Evolutionary conservation across 805 yeast genomes (phyloP), one percentile per base, ranked within the genome.

Genomic region (Kazachstania viticola): DNA sequence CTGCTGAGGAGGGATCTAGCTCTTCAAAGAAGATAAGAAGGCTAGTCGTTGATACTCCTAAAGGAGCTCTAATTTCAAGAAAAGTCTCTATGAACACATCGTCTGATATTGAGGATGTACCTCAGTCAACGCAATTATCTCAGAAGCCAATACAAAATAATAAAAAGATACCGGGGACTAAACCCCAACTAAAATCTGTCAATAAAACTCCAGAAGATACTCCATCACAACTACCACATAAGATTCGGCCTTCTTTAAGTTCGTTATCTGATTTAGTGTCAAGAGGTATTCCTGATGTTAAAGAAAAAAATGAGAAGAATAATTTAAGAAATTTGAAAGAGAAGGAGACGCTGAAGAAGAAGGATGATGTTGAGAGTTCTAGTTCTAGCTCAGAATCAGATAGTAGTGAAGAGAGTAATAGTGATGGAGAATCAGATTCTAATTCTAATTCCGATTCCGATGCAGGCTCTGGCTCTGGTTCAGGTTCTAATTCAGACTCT

Each of bases 271-370:
- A 76, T 37, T 56, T 78, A 36, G 75, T 67, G 4, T 62, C 67
- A n/a, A 61, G 76, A 32, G 84, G 82, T 4, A 65, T 77, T 9
- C 85, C 85, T 2, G 80, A 71, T 14, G 82, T 77, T 0, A 67
- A 64, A 34, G 81, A 75, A 28, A 59, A 60, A 14, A 37, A 21
- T 17, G 14, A 7, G 4, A 27, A 33, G 13, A 48, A 14, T 7
- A n/a, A n/a, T n/a, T n/a, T n/a, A n/a, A n/a, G n/a, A n/a, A n/a
- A n/a, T n/a, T n/a, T n/a, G n/a, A n/a, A n/a, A n/a, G n/a, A n/a
- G n/a, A n/a, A n/a, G n/a, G n/a, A n/a, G n/a, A n/a, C n/a, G n/a
- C n/a, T n/a, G n/a, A n/a, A n/a, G n/a, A n/a, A n/a, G n/a, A n/a
- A n/a, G n/a, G n/a, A n/a, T n/a, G n/a, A n/a, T n/a, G 18, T 21